Percentiles rank a stretch among this genome's conserved stretches.
These are phyloP conservation scores for Euphorbia schlechtendalii DNA, from an alignment of 441 rosid species.

Conservation along the genomic window DNA sequence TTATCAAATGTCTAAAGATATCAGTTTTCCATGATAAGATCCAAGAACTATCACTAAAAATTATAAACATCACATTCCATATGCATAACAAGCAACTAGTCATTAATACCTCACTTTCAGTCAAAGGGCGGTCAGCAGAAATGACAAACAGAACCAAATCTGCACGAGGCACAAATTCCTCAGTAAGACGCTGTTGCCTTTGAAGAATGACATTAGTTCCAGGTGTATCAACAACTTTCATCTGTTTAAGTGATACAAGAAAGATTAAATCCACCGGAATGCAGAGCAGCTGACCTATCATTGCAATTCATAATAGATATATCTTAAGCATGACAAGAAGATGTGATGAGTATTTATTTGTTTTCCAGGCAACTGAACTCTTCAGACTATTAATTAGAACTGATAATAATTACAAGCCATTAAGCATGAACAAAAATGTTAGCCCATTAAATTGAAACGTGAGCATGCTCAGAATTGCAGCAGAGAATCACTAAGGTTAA, in stretches of 20 bases:
- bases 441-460: background rate
- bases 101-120: constrained; percentile 93
- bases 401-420: background rate
- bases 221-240: constrained; percentile 87
- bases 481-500: background rate
- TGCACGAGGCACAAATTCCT: constrained; percentile 92
- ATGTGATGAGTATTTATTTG: background rate
- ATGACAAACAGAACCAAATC: constrained; percentile 89
- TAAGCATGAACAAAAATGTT: background rate
- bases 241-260: constrained; percentile 42
- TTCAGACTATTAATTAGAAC: background rate
- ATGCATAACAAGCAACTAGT: constrained; percentile 9
- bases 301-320: background rate
- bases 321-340: constrained; percentile 3
- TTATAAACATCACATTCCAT: constrained; percentile 19
- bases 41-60: background rate
- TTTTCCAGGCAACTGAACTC: background rate
- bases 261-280: constrained; percentile 17
- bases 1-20: too few relatives aligned
- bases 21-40: too few relatives aligned
- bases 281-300: background rate
- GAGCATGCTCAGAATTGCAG: background rate
- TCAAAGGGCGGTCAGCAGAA: constrained; percentile 93
- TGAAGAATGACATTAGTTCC: constrained; percentile 96
- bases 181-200: constrained; percentile 90